A percentile compares a stretch with the other conserved stretches of the same genome.
Conservation (phyloP, 768 basidiomycete genomes). For the Cystofilobasidium macerans region DNA sequence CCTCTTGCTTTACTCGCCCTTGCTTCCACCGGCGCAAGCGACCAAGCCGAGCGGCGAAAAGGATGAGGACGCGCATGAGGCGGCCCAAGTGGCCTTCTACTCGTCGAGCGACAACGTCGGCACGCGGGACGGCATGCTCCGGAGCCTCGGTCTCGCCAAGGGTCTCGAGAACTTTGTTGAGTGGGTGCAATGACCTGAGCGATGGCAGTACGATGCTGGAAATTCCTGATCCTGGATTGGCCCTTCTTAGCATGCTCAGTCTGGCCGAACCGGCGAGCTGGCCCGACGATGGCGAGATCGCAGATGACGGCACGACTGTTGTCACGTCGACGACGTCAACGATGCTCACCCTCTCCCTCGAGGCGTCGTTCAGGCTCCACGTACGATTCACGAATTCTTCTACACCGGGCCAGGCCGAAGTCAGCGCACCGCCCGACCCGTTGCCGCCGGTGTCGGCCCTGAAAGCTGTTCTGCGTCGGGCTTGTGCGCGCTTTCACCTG, state of each 20-base stretch:
- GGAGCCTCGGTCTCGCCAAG: conserved; percentile 23
- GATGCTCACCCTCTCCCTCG: conserved; percentile 14
- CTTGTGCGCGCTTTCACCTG: background rate
- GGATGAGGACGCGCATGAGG: conserved; percentile 23
- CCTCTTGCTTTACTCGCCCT: background rate
- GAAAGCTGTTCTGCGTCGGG: background rate
- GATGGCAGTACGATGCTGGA: background rate
- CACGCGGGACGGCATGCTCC: conserved; percentile 24
- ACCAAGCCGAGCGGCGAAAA: background rate
- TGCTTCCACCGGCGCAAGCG: background rate
- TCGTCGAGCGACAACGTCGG: conserved; percentile 10
- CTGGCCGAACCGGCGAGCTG: background rate
- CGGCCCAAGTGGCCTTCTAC: conserved; percentile 24
- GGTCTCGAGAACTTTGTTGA: conserved; percentile 19
- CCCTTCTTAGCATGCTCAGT: too few species aligned
- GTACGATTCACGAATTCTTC: background rate
- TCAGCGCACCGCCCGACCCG: background rate
- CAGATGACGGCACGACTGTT: background rate
- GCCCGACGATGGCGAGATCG: background rate
- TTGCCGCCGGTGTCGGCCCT: background rate
- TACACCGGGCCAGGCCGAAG: background rate
- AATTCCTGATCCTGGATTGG: too few species aligned
- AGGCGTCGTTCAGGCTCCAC: conserved; percentile 8
- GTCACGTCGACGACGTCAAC: conserved; percentile 16
- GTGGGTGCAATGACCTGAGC: too few species aligned